Base-by-base conservation (phyloP, 805 yeast species). In the Kuraishia capsulata region DNA sequence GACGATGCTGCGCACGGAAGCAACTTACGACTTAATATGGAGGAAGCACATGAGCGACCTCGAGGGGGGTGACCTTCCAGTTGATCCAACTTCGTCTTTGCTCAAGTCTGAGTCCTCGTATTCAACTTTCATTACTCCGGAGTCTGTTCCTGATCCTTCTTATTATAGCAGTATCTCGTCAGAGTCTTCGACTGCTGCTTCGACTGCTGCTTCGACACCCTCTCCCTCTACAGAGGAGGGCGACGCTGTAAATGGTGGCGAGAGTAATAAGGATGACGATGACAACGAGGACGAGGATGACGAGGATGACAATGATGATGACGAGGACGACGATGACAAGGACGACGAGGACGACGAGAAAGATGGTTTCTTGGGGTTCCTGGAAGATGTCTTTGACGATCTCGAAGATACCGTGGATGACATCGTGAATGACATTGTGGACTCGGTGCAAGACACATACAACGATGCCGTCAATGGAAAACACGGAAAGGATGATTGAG, bases 11-110 rank as follows among this genome's bases (percentile, higher is more conserved):
- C 48, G 62, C 9, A 61, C 63, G 36, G 53, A 62, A 26, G 68
- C 84, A 1, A 70, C 81, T 0, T 78, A 76, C 48, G 83, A 78
- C 48, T 29, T 44, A 11, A 39, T 67, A 13, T 65, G 54, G 47
- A 53, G 60, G 36, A 28, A 35, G 18, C 20, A 18, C 25, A 13
- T 17, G 5, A 28, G 17, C 13, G 25, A 38, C 32, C 41, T 9
- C 23, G 20, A n/a, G 13, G 37, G 19, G 30, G 39, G 9, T 39
- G 36, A 14, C 41, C n/a, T 42, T 11, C 36, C 44, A 6, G 37
- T 19, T 28, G 39, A 38, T 33, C 41, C 43, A 4, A 9, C 42
- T 5, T 19, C 30, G 2, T 26, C 40, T 8, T 19, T 35, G 33
- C 17, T 30, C 3, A 19, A 33, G 3, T 33, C 38, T 24, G 47